Conservation (phyloP, 495 filamentous ascomycete genomes). For the Penicillium samsonianum region DNA sequence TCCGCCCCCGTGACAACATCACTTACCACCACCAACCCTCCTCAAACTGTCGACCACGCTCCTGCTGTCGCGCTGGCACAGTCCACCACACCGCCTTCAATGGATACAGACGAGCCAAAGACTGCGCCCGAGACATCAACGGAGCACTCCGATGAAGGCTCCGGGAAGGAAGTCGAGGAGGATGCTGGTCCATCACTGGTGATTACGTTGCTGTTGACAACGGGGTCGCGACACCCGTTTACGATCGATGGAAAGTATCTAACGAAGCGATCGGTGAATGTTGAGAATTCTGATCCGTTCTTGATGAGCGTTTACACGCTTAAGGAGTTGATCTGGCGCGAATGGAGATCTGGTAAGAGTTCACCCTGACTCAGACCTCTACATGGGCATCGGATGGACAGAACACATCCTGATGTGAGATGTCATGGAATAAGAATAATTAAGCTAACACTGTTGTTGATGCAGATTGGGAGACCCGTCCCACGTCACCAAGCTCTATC, state of each 20-base stretch:
- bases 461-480: slow-evolving; percentile 81
- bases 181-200: slow-evolving; percentile 47
- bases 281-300: slow-evolving; percentile 78
- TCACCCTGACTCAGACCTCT: background rate
- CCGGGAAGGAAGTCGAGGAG: slow-evolving; percentile 46
- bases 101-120: slow-evolving; percentile 41
- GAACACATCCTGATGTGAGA: background rate
- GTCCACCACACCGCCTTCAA: slow-evolving; percentile 23
- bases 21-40: slow-evolving; percentile 15
- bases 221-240: slow-evolving; percentile 81
- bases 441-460: slow-evolving; percentile 9
- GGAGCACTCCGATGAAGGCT: slow-evolving; percentile 43
- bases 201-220: slow-evolving; percentile 78
- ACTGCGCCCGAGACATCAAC: slow-evolving; percentile 27
- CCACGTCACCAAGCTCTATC: slow-evolving; percentile 80
- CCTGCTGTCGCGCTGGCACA: slow-evolving; percentile 20
- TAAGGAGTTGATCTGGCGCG: slow-evolving; percentile 87
- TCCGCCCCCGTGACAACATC: slow-evolving; percentile 28
- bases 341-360: slow-evolving; percentile 72
- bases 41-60: slow-evolving; percentile 12
- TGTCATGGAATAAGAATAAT: background rate
- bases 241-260: slow-evolving; percentile 86
- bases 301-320: slow-evolving; percentile 87
- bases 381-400: background rate
- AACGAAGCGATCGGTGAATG: slow-evolving; percentile 69